Conservation (phyloP, 2,329 filamentous ascomycete species). For the Sclerotiophoma versabilis region DNA sequence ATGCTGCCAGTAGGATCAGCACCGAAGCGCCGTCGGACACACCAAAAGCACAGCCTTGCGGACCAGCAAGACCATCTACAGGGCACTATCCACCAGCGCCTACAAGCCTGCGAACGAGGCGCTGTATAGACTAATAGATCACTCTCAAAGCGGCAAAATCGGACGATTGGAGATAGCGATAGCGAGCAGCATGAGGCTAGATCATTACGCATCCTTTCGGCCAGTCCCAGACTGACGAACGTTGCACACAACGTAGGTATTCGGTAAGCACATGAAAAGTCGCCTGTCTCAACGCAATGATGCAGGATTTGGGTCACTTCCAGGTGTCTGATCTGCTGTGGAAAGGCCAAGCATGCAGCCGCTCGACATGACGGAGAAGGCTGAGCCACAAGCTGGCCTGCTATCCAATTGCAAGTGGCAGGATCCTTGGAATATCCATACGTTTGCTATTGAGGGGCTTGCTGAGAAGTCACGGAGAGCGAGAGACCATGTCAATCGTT, state of each 20-base stretch:
- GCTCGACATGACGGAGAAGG: neutral
- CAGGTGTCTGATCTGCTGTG: neutral
- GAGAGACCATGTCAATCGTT: neutral
- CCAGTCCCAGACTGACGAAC: neutral
- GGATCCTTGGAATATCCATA: neutral
- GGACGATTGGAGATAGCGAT: neutral
- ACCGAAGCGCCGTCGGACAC: neutral
- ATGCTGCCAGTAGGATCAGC: neutral
- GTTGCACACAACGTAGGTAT: constrained; percentile 15
- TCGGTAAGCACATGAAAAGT: neutral
- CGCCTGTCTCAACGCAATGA: neutral
- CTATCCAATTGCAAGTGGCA: neutral
- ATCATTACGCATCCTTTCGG: neutral
- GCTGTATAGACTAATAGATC: neutral
- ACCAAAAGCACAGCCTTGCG: neutral
- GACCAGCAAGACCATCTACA: neutral
- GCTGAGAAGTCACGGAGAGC: neutral
- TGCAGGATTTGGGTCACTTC: neutral
- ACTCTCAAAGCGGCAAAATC: neutral
- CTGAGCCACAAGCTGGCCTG: neutral
- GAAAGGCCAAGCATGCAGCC: neutral
- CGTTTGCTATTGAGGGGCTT: neutral
- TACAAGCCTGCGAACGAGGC: neutral
- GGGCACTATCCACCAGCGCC: neutral
- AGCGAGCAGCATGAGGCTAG: neutral